phyloP scores from a whole-genome alignment of 1,284 basidiomycete genomes.

The Hemileia vastatrix region DNA sequence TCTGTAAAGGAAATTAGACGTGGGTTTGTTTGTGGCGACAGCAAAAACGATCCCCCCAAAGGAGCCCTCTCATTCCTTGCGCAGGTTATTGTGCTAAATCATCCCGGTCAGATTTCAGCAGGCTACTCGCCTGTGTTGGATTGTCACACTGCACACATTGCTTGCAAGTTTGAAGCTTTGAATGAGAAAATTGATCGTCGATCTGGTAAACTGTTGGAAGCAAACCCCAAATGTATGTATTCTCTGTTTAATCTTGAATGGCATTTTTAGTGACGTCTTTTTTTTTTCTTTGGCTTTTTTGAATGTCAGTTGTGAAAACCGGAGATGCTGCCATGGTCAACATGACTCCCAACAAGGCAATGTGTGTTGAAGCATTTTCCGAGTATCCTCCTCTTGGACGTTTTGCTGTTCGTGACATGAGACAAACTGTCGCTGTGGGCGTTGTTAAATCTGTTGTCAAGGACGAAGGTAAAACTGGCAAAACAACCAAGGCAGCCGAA shows the following conservation, averaged over 20 bases:
- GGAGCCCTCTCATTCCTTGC: slow-evolving; percentile 99
- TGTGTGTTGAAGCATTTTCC: slow-evolving; percentile 52
- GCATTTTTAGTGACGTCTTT: not conserved
- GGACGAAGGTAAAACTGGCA: slow-evolving; percentile 68
- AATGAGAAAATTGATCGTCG: slow-evolving; percentile 99
- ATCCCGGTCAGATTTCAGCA: slow-evolving; percentile 99
- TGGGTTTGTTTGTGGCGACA: slow-evolving; percentile 98
- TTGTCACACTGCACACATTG: slow-evolving; percentile 99
- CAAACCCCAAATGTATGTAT: slow-evolving; percentile 63
- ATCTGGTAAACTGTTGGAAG: slow-evolving; percentile 84
- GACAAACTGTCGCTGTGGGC: slow-evolving; percentile 80
- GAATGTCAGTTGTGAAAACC: slow-evolving; percentile 33
- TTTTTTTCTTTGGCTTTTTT: not conserved
- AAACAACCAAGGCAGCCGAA: slow-evolving; percentile 29
- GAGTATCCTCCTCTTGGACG: slow-evolving; percentile 96
- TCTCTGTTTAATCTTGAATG: slow-evolving; percentile 73
- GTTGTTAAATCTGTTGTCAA: slow-evolving; percentile 95
- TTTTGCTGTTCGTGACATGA: slow-evolving; percentile 59
- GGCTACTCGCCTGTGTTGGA: slow-evolving; percentile 97
- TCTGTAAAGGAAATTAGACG: slow-evolving; percentile 99
- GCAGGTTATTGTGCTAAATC: slow-evolving; percentile 99
- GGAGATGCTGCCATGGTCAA: slow-evolving; percentile 79
- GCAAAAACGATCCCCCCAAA: slow-evolving; percentile 99
- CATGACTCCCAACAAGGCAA: slow-evolving; percentile 91
- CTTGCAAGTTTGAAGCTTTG: slow-evolving; percentile 98